Evolutionary conservation across 1,284 basidiomycete genomes (phyloP), one percentile per base, ranked within the genome.

Genomic region (Phellinidium pouzarii): DNA sequence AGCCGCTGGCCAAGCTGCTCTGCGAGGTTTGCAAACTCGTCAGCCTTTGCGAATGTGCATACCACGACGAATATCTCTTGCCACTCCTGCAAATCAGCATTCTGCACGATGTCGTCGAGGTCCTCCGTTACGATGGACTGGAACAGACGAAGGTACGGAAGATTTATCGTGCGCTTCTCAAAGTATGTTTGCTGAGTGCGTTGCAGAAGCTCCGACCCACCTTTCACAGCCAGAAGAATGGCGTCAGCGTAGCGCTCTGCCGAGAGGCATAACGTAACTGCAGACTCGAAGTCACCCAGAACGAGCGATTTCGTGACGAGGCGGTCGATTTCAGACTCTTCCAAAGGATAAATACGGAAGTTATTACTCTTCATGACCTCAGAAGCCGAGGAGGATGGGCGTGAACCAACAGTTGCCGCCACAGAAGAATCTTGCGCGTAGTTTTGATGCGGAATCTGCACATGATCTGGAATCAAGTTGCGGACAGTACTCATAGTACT

Each of bases 11-110:
- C 95, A 42, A 99, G 82, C 65, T 95, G 91, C 67, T 98, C 95
- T 1, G 89, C 85, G 5, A 99, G 76, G 42, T 79, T 77, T 20
- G 85, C 72, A 64, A 98, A 99, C 62, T 97, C 93, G 36, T 91
- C 85, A 49, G 79, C 73, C 58, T 74, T 80, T 1, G 95, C 94
- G 68, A 94, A 99, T 0, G 95, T 98, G 74, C 94, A 98, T 12
- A 98, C 69, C 2, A 99, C 92, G 44, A 97, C 94, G 62, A 99
- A 98, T 54, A 95, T 91, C 68, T 98, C 95, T 59, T 89, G 84
- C 96, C 95, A 99, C 66, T 99, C 94, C 52, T 81, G 75, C 38
- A 98, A 68, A 62, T 99, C 94, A 14, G 94, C 95, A 63, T 98
- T 96, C 67, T 96, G 93, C 1, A 96, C 93, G 54, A 97, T 85